A percentile compares a stretch with the other conserved stretches of the same genome.
These are phyloP conservation scores for Pleurotus sapidus DNA, from an alignment of 768 basidiomycete genomes.

Conservation along the genomic window DNA sequence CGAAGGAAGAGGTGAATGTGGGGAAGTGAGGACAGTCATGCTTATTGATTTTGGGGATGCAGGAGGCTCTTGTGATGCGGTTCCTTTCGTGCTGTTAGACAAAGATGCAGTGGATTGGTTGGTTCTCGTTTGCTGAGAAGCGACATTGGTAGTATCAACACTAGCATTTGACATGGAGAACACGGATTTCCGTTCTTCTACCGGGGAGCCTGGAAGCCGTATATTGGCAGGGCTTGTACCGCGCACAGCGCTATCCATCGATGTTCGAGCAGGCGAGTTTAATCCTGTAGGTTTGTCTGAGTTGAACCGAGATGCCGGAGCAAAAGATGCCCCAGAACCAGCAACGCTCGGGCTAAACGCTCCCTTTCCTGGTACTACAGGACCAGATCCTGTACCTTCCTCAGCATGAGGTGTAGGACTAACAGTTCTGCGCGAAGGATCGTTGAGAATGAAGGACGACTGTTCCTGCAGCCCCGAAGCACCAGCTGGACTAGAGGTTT, in stretches of 20 bases:
- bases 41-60: slow-evolving; percentile 10
- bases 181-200: slow-evolving; percentile 8
- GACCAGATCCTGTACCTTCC: neutral
- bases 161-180: neutral
- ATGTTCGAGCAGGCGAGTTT: neutral
- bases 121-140: neutral
- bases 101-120: neutral
- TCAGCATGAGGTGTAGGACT: slow-evolving; percentile 1
- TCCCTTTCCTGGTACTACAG: neutral
- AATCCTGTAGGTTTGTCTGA: neutral
- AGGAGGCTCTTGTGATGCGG: neutral
- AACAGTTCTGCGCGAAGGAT: neutral
- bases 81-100: neutral
- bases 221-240: slow-evolving; percentile 10
- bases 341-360: neutral
- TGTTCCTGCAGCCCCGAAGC: slow-evolving; percentile 13
- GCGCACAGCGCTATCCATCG: slow-evolving; percentile 6
- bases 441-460: neutral
- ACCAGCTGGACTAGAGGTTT: slow-evolving; percentile 18
- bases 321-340: neutral
- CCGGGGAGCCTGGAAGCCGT: slow-evolving; percentile 11
- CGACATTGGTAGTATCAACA: neutral
- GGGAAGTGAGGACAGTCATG: slow-evolving; percentile 30
- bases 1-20: slow-evolving; percentile 19
- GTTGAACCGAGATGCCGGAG: slow-evolving; percentile 1